A percentile compares a stretch with the other conserved stretches of the same genome.
phyloP scores from a whole-genome alignment of 2,329 filamentous ascomycete species.

The Paecilomyces dactylethromorphus region DNA sequence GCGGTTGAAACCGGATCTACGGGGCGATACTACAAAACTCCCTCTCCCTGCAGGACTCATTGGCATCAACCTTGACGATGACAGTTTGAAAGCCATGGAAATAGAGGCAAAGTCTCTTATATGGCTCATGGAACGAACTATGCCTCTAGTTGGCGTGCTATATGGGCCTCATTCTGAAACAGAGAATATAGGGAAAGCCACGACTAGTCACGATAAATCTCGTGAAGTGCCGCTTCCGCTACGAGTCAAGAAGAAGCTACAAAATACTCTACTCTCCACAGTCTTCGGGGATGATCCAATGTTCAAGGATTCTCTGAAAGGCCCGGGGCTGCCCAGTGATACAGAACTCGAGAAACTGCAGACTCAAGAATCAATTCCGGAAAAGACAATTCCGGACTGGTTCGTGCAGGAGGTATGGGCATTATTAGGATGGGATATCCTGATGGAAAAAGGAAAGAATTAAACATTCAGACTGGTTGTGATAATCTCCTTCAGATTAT shows the following conservation, averaged over 20 bases:
- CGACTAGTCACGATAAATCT: not conserved
- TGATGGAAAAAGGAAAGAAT: constrained; percentile 7
- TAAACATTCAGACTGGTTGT: not conserved
- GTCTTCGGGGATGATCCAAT: constrained; percentile 31
- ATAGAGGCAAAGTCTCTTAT: constrained; percentile 31
- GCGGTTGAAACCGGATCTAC: constrained; percentile 17
- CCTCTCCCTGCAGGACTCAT: constrained; percentile 25
- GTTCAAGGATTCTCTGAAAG: constrained; percentile 22
- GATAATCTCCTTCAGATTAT: not conserved
- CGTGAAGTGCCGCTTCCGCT: constrained; percentile 9
- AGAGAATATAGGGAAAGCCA: not conserved
- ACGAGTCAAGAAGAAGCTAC: constrained; percentile 24
- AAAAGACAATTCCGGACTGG: constrained; percentile 43
- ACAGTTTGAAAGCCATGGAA: constrained; percentile 18
- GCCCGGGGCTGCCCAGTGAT: constrained; percentile 13
- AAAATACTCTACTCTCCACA: constrained; percentile 35
- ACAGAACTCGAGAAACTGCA: constrained; percentile 9
- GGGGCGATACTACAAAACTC: constrained; percentile 14
- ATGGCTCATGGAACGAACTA: constrained; percentile 23
- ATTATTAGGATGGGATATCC: constrained; percentile 50
- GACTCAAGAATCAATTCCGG: constrained; percentile 4
- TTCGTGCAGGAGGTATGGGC: constrained; percentile 52
- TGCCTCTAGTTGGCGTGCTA: constrained; percentile 17
- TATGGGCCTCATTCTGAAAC: not conserved
- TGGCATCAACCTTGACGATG: constrained; percentile 14